Base-by-base conservation (phyloP, 2,329 filamentous ascomycete species). In the Colletotrichum sp. region DNA sequence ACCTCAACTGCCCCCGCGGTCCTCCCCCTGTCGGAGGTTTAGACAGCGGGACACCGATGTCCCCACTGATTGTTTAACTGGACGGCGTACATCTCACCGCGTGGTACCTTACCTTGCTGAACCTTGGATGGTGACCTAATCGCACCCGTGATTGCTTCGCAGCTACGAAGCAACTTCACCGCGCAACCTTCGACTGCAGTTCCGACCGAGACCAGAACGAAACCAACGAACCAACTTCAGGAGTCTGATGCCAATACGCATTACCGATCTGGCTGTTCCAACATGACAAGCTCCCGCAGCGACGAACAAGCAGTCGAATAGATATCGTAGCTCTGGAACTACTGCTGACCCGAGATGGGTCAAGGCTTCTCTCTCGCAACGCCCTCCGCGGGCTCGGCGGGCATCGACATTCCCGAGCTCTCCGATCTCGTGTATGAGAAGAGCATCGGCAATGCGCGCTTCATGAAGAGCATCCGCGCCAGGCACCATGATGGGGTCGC, bases 391-490 rank as follows among this genome's bases (percentile, higher is more conserved):
- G 97, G 96, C 83, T 94, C 95, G 71, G 96, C 96, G 74, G 95
- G 96, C 80, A 98, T 99, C 84, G 96, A 99, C 84, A 92, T 98
- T 32, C 94, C 96, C 52, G 96, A 99, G 87, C 91, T 99, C 57
- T 91, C 94, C 59, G 97, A 98, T 82, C 88, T 98, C 75, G 92
- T 94, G 48, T 98, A 98, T 86, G 97, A 99, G 86, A 96, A 94
- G 85, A 95, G 95, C 44, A 92, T 99, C 81, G 96, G 96, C 64
- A 95, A 94, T 79, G 96, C 95, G 28, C 93, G 97, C 48, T 98
- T 99, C 81, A 97, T 99, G 93, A 98, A 98, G 86, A 97, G 95
- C 78, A 96, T 98, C 78, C 93, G 96, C 78, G 97, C 96, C 28
- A 91, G 96, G 66, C 95, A 98, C 83, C 94, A 94, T 81, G 94